phyloP scores from a whole-genome alignment of 2,329 filamentous ascomycete genomes.

The Calonectria ilicicola region DNA sequence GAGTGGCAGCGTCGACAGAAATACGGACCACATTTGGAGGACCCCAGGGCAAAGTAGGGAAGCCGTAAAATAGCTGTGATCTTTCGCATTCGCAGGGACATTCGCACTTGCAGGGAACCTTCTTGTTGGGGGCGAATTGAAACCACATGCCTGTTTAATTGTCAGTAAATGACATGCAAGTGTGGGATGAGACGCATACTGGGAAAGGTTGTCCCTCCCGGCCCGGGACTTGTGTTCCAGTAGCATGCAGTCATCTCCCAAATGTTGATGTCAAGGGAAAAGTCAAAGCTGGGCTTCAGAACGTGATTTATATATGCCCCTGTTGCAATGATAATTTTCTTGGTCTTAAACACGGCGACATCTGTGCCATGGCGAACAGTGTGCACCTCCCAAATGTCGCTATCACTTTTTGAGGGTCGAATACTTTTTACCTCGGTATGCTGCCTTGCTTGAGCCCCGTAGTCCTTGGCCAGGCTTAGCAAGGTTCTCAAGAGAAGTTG shows the following conservation, averaged over 20 bases:
- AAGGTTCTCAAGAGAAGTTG: conserved; percentile 12
- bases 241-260: conserved; percentile 25
- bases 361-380: neutral
- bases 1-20: conserved; percentile 15
- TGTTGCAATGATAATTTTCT: conserved; percentile 16
- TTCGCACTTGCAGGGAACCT: too few relatives aligned
- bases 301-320: conserved; percentile 9
- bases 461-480: conserved; percentile 8
- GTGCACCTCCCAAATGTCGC: conserved; percentile 15
- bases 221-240: conserved; percentile 5
- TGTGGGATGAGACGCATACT: neutral
- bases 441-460: conserved; percentile 10
- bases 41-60: conserved; percentile 21
- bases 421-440: conserved; percentile 16
- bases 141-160: conserved; percentile 14
- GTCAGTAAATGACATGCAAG: neutral
- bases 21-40: conserved; percentile 18
- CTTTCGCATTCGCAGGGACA: too few relatives aligned
- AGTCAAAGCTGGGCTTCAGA: conserved; percentile 15
- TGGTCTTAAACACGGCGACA: neutral
- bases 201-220: conserved; percentile 21
- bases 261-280: conserved; percentile 19
- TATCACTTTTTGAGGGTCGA: neutral
- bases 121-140: neutral
- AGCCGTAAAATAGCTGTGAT: conserved; percentile 19